Base-by-base conservation (phyloP, 2,329 filamentous ascomycete species). In the Metarhizium album region DNA sequence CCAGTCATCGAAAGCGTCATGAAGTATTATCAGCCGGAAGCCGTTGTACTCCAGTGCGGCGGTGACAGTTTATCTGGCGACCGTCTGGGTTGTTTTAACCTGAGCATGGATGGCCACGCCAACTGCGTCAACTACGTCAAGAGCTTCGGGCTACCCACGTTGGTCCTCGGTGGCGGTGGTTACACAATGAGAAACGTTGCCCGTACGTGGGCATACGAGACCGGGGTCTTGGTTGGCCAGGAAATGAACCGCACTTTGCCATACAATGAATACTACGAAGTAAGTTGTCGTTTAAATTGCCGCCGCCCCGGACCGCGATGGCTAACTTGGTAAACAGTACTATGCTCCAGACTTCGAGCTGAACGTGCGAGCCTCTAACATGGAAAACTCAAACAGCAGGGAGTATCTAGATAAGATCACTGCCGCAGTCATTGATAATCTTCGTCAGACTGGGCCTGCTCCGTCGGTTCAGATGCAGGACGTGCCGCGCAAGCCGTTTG, bases 171-270 rank as follows among this genome's bases (percentile, higher is more conserved):
- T 31, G 93, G 93, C 16, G 93, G 93, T 56, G 93, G 93, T 46
- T 98, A 98, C 70, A 98, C 93, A 1, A 94, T 95, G 68, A 85
- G 93, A 55, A 98, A 98, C 58, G 93, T 98, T 11, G 91, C 93
- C 18, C 86, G 93, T 47, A 93, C 91, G 4, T 98, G 93, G 93
- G 90, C 90, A 6, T 95, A 91, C 65, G 93, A 98, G 70, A 98
- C 93, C 1, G 91, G 91, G 57, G 79, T 90, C 52, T 77, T 97
- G 8, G 87, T 96, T 20, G 87, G 87, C 27, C 82, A 90, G 53
- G 78, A 87, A 29, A 87, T 97, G 78, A 78, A 82, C 11, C 78
- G 85, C 4, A 83, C 87, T n/a, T 75, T 97, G 40, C 91, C 91
- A 1, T 97, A 90, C 68, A 97, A 95, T 56, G 91, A 97, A 72